Conservation (phyloP, 192 early-diverging fungal species). For the Dissophora globulifera region DNA sequence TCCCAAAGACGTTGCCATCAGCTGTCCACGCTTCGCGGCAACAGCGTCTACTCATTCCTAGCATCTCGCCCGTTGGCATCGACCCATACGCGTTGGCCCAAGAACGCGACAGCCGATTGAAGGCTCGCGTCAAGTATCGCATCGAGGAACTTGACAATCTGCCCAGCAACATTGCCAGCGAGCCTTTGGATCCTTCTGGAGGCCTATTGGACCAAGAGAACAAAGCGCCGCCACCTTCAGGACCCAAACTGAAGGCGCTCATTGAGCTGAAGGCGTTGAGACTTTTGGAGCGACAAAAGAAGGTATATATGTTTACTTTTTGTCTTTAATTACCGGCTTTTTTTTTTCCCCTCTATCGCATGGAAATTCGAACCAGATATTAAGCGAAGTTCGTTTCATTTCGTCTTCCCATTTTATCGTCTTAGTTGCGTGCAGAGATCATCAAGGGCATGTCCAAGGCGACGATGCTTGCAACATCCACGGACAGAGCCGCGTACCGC, state of each 20-base stretch:
- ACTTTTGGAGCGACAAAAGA: conserved; percentile 82
- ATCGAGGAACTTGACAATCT: conserved; percentile 81
- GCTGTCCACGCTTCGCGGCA: conserved; percentile 64
- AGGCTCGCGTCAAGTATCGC: conserved; percentile 77
- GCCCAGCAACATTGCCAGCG: conserved; percentile 73
- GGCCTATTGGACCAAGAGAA: conserved; percentile 42
- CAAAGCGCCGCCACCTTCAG: conserved; percentile 44
- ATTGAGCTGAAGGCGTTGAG: conserved; percentile 91
- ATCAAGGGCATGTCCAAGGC: conserved; percentile 74
- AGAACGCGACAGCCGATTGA: conserved; percentile 83
- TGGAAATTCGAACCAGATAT: too few relatives aligned
- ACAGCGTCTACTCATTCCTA: conserved; percentile 79
- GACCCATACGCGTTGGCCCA: conserved; percentile 79
- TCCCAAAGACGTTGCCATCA: conserved; percentile 66
- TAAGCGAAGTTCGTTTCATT: too few relatives aligned
- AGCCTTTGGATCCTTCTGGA: conserved; percentile 44
- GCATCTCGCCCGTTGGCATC: conserved; percentile 79
- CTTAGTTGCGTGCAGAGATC: conserved; percentile 79
- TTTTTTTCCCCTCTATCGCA: too few relatives aligned
- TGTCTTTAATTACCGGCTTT: too few relatives aligned
- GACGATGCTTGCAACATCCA: conserved; percentile 83
- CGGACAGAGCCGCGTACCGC: conserved; percentile 80
- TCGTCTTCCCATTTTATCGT: too few relatives aligned
- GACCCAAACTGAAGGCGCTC: conserved; percentile 77
- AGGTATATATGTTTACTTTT: conserved; percentile 44